Evolutionary conservation across 306 rosid species (phyloP).

Genomic region (Dryas octopetala): DNA sequence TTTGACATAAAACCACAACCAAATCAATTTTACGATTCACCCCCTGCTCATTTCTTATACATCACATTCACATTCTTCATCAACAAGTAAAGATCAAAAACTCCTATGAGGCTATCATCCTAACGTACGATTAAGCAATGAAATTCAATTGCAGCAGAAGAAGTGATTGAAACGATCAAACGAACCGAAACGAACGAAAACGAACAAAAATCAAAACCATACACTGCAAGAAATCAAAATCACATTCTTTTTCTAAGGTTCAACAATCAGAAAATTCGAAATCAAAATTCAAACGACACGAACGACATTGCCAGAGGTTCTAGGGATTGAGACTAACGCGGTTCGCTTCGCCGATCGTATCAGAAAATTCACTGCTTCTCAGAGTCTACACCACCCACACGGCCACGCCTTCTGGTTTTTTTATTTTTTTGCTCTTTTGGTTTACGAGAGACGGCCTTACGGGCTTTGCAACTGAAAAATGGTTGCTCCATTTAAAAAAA

Average conservation of each 20-base stretch:
- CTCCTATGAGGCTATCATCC: background rate
- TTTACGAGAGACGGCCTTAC: no score
- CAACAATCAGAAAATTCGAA: background rate
- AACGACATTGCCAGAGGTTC: background rate
- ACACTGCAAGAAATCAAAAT: background rate
- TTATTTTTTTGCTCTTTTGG: background rate
- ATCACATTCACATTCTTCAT: background rate
- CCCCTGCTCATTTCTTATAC: background rate
- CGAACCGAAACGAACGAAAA: background rate
- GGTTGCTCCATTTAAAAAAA: background rate
- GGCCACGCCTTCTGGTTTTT: background rate
- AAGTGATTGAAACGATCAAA: background rate
- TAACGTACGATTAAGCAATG: background rate
- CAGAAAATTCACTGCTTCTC: constrained; percentile 7
- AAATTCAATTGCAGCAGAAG: background rate
- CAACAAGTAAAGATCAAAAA: background rate
- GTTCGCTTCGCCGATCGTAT: constrained; percentile 27
- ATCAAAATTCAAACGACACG: background rate
- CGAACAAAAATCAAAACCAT: background rate
- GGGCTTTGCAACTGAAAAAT: background rate
- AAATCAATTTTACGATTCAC: background rate
- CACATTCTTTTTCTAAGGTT: background rate
- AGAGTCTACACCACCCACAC: background rate
- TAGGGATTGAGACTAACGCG: constrained; percentile 7
- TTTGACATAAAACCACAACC: constrained; percentile 1